Evolutionary conservation across 139 green algal genomes (phyloP), one percentile per base, ranked within the genome.

Genomic region (Chlamydomonas sphaeroides): DNA sequence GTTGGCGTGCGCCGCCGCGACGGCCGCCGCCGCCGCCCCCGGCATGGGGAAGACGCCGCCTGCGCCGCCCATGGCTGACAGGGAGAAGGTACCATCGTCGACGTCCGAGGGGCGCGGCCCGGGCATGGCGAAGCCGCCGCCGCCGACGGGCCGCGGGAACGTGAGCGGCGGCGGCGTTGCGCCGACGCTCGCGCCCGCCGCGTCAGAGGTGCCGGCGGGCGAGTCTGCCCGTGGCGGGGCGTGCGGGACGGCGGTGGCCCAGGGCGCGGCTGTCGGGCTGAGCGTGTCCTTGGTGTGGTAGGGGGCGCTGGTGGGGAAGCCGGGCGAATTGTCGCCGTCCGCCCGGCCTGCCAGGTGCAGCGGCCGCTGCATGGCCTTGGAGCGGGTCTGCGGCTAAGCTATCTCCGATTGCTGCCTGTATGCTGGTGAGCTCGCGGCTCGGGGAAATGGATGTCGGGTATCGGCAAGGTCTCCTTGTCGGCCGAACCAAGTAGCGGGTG

Each of bases 211-310:
- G n/a, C n/a, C n/a, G n/a, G n/a, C n/a, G n/a, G n/a, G n/a, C n/a
- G n/a, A n/a, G n/a, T n/a, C n/a, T n/a, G n/a, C n/a, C 45, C 11
- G 45, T 10, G 45, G 14, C 11, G 32, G n/a, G 17, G 21, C 69
- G 35, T 63, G 69, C 20, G 45, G 39, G 28, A 56, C 30, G 17
- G 33, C 18, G 28, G 65, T 56, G 1, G 63, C 77, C 77, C 77
- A 84, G 26, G 77, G 77, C 35, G 77, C 77, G 10, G 77, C 77
- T 11, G 77, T 84, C 35, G 77, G 77, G 77, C 77, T 84, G 33
- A 84, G 77, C 32, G 42, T 61, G 65, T 84, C 77, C 26, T 66
- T 75, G 35, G 77, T 68, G 36, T 84, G 77, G 63, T 84, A 84
- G 36, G 77, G 77, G 8, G 77, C 35, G 65, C 65, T 76, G 33